Evolutionary conservation across 345 rosid species (phyloP), one percentile per base, ranked within the genome.

Genomic region (Chamaenerion angustifolium): DNA sequence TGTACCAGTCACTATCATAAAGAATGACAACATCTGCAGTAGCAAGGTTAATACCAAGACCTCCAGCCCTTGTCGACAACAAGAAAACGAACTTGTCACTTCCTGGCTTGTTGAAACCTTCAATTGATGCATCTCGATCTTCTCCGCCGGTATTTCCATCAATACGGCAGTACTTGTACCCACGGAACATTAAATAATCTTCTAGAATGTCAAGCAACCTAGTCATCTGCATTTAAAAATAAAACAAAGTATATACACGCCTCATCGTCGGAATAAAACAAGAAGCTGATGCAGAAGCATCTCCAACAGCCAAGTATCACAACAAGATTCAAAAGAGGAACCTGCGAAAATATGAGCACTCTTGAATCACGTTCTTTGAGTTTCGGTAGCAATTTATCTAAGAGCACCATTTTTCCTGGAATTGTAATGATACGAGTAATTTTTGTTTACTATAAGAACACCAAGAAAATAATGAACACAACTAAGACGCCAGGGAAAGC

Each of bases 71-170:
- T 57, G 98, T 92, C 42, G 98, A 87, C 68, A 92, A 68, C 74
- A 92, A 69, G 74, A 92, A 87, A 57, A 80, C 88, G 74, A 92
- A 92, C 59, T 88, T 92, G 71, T 92, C 98, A 64, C 98, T 87
- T 69, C 96, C 98, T 57, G 96, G 96, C 75, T 59, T 84, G 68
- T 92, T 92, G 55, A 78, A 92, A 64, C 84, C 75, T 40, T 93
- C 99, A 60, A 93, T 93, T 53, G 99, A 76, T 45, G 99, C 96
- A 76, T 93, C 99, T 37, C 99, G 90, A 64, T 93, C 99, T 45
- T 93, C 99, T 63, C 99, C 99, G 43, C 99, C 96, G 57, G 96
- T 93, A 61, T 93, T 93, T 19, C 99, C 99, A 80, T 93, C 99
- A 76, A 93, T 93, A 18, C 96, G 95, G 64, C 96, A 93, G 67